Evolutionary conservation across 257 asterid genomes (phyloP), one percentile per base, ranked within the genome.

Genomic region (Nicotiana undulata): DNA sequence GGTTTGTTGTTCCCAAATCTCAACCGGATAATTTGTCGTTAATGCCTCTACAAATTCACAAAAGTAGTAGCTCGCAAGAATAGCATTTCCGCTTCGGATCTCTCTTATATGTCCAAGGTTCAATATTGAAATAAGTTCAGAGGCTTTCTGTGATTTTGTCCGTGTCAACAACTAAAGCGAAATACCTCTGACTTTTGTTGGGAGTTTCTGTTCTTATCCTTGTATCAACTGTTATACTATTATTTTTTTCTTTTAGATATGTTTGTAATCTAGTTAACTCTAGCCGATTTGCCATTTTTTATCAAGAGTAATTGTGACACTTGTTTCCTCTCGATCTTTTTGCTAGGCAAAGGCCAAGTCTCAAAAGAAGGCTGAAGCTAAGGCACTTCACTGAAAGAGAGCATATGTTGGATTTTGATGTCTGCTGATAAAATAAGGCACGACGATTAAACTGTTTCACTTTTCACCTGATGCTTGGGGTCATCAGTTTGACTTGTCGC

Each of bases 331-430:
- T 22, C 8, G 26, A 0, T 72, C 53, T 44, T 17, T 37, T 72
- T 46, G 49, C 34, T 46, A 81, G 84, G 81, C 84, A 3, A 75
- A 81, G 60, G 84, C 81, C 15, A 81, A 75, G 37, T 75, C 84
- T 63, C 77, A 81, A 26, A 61, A 51, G 75, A 81, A 81, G 52
- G 66, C 81, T 4, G 84, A 75, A 63, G 81, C 77, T 56, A 75
- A 81, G 81, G 84, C 84, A 75, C 84, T 63, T 49, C 77, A 81
- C 26, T 81, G 76, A 81, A 31, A 59, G 40, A 11, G 58, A 17
- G 18, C 22, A 1, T 20, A 46, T 26, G 26, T 51, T 24, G 82
- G 82, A 63, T 53, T 53, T 32, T 49, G 51, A 44, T 26, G 24
- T 18, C 16, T 61, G 37, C 37, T 28, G 76, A 49, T 63, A 29